Conservation (phyloP, 2,329 filamentous ascomycete genomes). For the Apiospora hydei region DNA sequence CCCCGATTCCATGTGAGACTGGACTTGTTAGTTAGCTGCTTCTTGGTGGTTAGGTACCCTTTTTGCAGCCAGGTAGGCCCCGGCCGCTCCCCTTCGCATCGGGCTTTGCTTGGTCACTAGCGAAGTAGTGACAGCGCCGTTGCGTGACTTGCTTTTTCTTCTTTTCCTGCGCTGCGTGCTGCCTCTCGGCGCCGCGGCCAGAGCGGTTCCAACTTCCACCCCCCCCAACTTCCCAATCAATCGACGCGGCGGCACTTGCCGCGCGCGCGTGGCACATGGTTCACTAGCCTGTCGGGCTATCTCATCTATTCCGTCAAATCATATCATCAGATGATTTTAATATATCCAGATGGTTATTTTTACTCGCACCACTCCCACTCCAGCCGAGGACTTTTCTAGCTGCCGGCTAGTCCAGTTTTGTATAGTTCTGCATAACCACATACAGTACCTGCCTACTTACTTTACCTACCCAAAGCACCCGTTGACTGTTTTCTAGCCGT, state of each 20-base stretch:
- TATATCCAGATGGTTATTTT: background rate
- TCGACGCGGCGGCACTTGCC: background rate
- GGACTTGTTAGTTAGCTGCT: background rate
- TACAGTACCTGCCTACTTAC: background rate
- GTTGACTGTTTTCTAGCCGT: background rate
- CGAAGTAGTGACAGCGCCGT: constrained; percentile 3
- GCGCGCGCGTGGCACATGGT: constrained; percentile 15
- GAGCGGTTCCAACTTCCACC: background rate
- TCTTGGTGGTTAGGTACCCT: background rate
- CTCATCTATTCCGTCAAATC: background rate
- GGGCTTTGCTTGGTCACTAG: background rate
- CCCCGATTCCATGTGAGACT: background rate
- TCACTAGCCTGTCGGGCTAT: constrained; percentile 1
- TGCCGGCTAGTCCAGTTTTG: background rate
- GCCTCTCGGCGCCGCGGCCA: background rate
- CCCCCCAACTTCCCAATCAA: background rate
- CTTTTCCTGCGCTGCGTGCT: background rate
- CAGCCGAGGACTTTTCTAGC: background rate
- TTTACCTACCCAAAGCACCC: background rate
- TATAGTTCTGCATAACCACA: background rate
- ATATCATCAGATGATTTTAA: constrained; percentile 10
- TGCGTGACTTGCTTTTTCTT: constrained; percentile 4
- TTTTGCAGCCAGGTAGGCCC: background rate
- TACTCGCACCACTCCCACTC: no score
- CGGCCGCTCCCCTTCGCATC: background rate